Evolutionary conservation across 129 eudicot species (phyloP), one percentile per base, ranked within the genome.

Genomic region (Artemisia argyi): DNA sequence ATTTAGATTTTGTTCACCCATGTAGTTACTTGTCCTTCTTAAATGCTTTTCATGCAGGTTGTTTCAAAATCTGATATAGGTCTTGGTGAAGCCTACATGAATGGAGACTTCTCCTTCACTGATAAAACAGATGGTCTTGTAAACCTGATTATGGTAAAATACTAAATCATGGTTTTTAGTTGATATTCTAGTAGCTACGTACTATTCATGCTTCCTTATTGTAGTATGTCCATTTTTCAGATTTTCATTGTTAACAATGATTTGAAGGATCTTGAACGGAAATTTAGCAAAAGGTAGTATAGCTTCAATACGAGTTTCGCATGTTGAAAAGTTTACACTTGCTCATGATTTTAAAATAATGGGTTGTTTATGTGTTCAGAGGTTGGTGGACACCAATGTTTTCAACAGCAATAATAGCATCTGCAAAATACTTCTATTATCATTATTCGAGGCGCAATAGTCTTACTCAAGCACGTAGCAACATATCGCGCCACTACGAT

Each of bases 361-460:
- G 32, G 3, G 0, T 28, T 28, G 32, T 28, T 4, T 28, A 5
- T 4, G 6, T 52, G 20, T 86, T 3, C 67, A 95, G 97, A 82
- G 96, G 96, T 56, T 95, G 97, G 99, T 88, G 95, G 97, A 86
- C 91, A 24, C 99, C 99, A 13, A 68, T 91, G 83, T 79, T 95
- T 76, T 71, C 91, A 70, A 90, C 97, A 51, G 92, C 99, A 1
- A 96, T 88, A 54, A 55, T 95, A 54, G 86, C 97, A 52, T 91
- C 99, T 52, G 97, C 96, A 12, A 95, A 91, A 80, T 86, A 95
- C 61, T 91, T 86, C 71, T 81, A 71, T 58, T 82, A 78, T 20
- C 97, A 95, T 80, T 80, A 86, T 56, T 80, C 95, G 1, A 79
- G 96, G 60, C 85, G 71, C 74, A 95, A 91, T 60, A 79, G 97